Base-by-base conservation (phyloP, 2,329 filamentous ascomycete species). In the Chaetomiaceae sp. region DNA sequence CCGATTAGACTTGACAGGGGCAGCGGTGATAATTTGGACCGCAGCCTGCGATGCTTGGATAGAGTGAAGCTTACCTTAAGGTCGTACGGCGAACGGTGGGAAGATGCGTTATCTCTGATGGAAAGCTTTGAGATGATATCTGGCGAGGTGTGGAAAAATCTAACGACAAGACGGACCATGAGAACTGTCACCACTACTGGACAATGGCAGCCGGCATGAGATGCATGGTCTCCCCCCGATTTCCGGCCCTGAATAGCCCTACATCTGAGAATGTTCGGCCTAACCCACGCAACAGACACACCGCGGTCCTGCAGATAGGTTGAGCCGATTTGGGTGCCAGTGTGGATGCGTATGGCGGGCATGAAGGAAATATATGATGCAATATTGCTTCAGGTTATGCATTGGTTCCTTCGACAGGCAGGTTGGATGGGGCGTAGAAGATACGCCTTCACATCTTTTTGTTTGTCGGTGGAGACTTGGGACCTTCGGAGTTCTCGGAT, bases 81-180 rank as follows among this genome's bases (percentile, higher is more conserved):
- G 13, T 74, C 72, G n/a, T 84, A 79, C 53, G 80, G 81, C 30
- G 73, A 80, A 57, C 72, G 80, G 2, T 86, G 82, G 82, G 75
- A 76, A 3, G 75, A 82, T 54, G 78, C 80, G 2, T 69, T 74
- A 30, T 72, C 75, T 54, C 70, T 85, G n/a, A 72, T 75, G 55
- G 68, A 73, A 34, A 77, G 70, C 34, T 84, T 84, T 60, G 76
- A 82, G 56, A 64, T 65, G 44, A 72, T 74, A 11, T 82, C 75
- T 4, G 68, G 66, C 27, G 71, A 75, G 41, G 69, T 76, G 5
- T 58, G 75, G 21, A 69, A 74, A 3, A 67, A 71, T 3, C 66
- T 83, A 13, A 67, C 64, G 58, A 67, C 69, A 32, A 70, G 73
- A 21, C 67, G 65, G 43, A 65, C 67, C 37, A 60, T 70, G 58